These are phyloP conservation scores for Papiliotrema terrestris DNA, from an alignment of 1,284 basidiomycete genomes.

Conservation along the genomic window DNA sequence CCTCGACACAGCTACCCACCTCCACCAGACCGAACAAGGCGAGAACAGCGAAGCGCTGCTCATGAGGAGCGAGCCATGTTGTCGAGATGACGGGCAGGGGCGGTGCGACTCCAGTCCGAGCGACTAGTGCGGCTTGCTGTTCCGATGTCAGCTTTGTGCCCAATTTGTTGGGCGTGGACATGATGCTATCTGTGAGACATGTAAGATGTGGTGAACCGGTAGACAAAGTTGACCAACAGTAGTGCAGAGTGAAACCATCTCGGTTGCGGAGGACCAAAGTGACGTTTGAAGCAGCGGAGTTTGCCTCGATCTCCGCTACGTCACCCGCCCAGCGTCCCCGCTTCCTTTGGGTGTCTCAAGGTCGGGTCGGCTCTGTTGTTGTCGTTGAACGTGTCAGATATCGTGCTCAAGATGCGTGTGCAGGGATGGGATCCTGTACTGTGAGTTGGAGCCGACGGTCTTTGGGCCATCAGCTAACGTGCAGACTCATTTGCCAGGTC, in stretches of 20 bases:
- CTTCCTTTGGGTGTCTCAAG: too few relatives aligned
- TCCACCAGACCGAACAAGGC: constrained; percentile 41
- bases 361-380: too few relatives aligned
- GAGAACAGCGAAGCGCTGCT: constrained; percentile 38
- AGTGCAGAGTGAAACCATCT: neutral
- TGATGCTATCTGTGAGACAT: neutral
- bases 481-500: constrained; percentile 48
- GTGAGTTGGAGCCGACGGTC: constrained; percentile 21
- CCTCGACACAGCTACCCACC: too few relatives aligned
- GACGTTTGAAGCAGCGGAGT: neutral
- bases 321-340: too few relatives aligned
- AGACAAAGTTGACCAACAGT: neutral
- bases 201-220: neutral
- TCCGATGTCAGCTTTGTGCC: neutral
- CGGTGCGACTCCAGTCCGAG: constrained; percentile 10
- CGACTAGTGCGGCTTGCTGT: neutral
- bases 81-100: constrained; percentile 42
- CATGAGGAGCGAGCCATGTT: constrained; percentile 33
- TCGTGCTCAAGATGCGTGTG: constrained; percentile 33
- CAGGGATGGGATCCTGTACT: constrained; percentile 51
- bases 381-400: neutral
- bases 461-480: constrained; percentile 12
- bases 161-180: neutral
- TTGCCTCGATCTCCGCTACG: neutral
- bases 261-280: neutral